These are phyloP conservation scores for Rhodosporidiobolus sp. DNA, from an alignment of 768 basidiomycete genomes.

Conservation along the genomic window DNA sequence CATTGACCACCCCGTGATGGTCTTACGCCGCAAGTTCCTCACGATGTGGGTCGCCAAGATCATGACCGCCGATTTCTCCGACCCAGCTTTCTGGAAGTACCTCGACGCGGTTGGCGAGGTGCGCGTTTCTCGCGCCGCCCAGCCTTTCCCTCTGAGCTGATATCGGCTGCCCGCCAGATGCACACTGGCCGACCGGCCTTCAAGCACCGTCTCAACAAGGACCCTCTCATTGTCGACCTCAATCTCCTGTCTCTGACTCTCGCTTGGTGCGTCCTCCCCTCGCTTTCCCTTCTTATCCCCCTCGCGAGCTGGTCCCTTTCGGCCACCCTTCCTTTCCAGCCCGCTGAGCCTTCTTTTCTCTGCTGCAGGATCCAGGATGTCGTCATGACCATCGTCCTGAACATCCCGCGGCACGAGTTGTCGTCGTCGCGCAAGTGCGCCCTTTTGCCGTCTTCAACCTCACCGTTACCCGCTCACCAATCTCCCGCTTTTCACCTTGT, in stretches of 20 bases:
- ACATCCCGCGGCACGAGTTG: neutral
- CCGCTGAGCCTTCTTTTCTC: no score
- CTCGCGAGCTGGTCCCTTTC: neutral
- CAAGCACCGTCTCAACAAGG: neutral
- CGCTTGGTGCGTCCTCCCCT: slow-evolving; percentile 1
- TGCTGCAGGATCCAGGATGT: neutral
- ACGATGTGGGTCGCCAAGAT: slow-evolving; percentile 13
- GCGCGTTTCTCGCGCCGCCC: no score
- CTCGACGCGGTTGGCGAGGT: neutral
- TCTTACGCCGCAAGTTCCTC: slow-evolving; percentile 19
- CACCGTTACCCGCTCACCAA: no score
- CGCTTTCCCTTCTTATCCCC: no score
- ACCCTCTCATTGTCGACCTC: slow-evolving; percentile 2
- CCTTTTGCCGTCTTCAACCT: neutral
- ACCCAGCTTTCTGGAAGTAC: neutral
- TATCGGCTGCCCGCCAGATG: no score
- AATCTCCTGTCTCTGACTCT: neutral
- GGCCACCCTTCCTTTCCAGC: no score
- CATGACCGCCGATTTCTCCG: slow-evolving; percentile 3
- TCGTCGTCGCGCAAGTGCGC: neutral
- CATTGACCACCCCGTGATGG: slow-evolving; percentile 22
- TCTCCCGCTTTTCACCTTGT: neutral
- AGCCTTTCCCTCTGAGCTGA: no score
- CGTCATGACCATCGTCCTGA: slow-evolving; percentile 3
- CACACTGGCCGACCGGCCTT: slow-evolving; percentile 20